phyloP scores from a whole-genome alignment of 306 rosid genomes.

The Senna tora region DNA sequence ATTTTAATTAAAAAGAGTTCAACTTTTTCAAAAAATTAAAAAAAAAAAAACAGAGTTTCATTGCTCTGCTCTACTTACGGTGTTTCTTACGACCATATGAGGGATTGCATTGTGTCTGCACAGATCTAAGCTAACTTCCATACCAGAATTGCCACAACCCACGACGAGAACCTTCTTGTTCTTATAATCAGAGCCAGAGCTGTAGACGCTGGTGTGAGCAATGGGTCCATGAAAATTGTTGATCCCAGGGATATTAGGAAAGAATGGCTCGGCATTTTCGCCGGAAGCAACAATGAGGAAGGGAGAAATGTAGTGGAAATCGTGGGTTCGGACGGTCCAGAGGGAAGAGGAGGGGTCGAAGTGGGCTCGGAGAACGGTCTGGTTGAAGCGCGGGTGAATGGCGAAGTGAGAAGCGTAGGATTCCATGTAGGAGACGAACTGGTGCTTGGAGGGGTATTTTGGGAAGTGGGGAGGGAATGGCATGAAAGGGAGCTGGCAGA shows the following conservation, averaged over 20 bases:
- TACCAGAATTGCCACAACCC: constrained; percentile 99
- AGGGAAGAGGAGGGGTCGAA: constrained; percentile 43
- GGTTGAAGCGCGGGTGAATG: constrained; percentile 68
- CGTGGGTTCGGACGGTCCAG: constrained; percentile 69
- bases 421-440: constrained; percentile 82
- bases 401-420: constrained; percentile 72
- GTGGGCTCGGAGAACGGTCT: constrained; percentile 55
- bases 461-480: constrained; percentile 70
- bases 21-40: too few relatives aligned
- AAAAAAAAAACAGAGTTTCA: too few relatives aligned
- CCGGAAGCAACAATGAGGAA: constrained; percentile 93
- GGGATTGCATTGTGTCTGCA: constrained; percentile 78
- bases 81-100: constrained; percentile 82
- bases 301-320: constrained; percentile 51
- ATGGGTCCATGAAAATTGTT: constrained; percentile 56
- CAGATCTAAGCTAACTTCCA: constrained; percentile 98
- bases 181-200: constrained; percentile 59
- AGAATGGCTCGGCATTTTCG: constrained; percentile 83
- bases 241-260: constrained; percentile 64
- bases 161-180: constrained; percentile 72
- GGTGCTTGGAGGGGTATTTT: constrained; percentile 73
- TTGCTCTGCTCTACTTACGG: too few relatives aligned
- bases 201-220: constrained; percentile 66
- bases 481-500: constrained; percentile 78
- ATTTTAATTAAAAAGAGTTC: too few relatives aligned